Conservation (phyloP, 805 yeast genomes). For the Yamadazyma tumulicola region DNA sequence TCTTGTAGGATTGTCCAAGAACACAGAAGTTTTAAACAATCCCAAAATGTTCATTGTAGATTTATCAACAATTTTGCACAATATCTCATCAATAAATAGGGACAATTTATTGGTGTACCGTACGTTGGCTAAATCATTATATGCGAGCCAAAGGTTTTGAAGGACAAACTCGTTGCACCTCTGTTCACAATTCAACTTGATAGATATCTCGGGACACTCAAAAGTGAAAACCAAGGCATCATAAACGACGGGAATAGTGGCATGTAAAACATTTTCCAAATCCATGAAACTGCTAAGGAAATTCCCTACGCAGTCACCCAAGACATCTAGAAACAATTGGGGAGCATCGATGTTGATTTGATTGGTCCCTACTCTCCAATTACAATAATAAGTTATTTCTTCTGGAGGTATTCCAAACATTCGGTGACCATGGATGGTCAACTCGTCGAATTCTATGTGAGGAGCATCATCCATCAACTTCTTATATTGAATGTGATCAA, state of each 20-base stretch:
- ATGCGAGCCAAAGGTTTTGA: constrained; percentile 32
- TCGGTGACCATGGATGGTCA: constrained; percentile 78
- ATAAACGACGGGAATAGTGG: constrained; percentile 51
- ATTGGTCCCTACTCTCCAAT: constrained; percentile 83
- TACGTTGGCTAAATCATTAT: constrained; percentile 68
- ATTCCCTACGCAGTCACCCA: constrained; percentile 41
- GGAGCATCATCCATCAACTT: constrained; percentile 18
- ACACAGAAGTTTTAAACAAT: constrained; percentile 54
- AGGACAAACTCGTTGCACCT: constrained; percentile 14
- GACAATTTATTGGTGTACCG: constrained; percentile 58
- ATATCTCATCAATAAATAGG: constrained; percentile 47
- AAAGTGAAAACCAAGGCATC: constrained; percentile 71
- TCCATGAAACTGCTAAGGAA: constrained; percentile 67
- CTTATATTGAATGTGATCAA: constrained; percentile 17
- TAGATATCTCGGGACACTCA: constrained; percentile 43
- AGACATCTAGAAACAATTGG: constrained; percentile 41
- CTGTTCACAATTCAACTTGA: constrained; percentile 29
- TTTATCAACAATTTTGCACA: constrained; percentile 21
- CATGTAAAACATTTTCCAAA: constrained; percentile 67
- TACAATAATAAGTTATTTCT: constrained; percentile 84
- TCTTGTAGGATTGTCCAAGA: constrained; percentile 56
- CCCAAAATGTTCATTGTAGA: constrained; percentile 23
- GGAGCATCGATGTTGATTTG: constrained; percentile 50
- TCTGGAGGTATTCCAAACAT: constrained; percentile 90
- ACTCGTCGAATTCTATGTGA: constrained; percentile 54